Evolutionary conservation across 352 stramenopile species (phyloP), one percentile per base, ranked within the genome.

Genomic region (Phytopythium aichiense): DNA sequence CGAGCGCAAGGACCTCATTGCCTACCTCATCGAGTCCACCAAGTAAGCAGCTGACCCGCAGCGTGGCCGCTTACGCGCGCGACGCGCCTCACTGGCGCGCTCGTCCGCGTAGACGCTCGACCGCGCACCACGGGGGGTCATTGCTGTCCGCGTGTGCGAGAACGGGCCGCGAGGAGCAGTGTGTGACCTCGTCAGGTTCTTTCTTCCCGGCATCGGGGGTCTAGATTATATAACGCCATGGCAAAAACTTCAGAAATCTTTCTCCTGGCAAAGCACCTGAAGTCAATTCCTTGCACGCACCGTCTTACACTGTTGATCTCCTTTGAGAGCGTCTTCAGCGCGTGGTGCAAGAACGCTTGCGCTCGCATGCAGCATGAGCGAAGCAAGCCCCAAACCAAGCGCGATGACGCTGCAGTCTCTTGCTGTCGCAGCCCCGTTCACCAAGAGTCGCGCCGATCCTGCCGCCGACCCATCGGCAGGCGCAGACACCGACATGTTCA

Each of bases 1-100:
- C 53, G 98, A 99, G 72, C 91, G 98, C 61, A 92, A 97, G 37
- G 94, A 99, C 76, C 87, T 99, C 61, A 99, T 99, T 69, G 96
- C 97, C 40, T 99, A 99, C 92, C 82, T 99, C 50, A 97, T 99
- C 77, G 74, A 95, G 60, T 70, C 90, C 51, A 76, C 71, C 42
- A 52, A 61, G 56, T 61, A 61, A 40, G 35, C 35, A 74, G 63
- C 58, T 48, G 66, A 53, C 71, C 69, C 70, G 23, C 31, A 46
- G 33, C 52, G 52, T 25, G 33, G 52, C 28, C 20, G 52, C 31
- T 38, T 13, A 40, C 16, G 28, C 30, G 11, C 42, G 20, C 30
- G 12, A 16, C 18, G 51, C 28, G 20, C 16, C 28, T 7, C 31
- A 7, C 1, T 8, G 50, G 23, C 28, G 16, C n/a, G 51, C 51